Conservation (phyloP, 2,329 filamentous ascomycete genomes). For the Fusarium cicatricum region DNA sequence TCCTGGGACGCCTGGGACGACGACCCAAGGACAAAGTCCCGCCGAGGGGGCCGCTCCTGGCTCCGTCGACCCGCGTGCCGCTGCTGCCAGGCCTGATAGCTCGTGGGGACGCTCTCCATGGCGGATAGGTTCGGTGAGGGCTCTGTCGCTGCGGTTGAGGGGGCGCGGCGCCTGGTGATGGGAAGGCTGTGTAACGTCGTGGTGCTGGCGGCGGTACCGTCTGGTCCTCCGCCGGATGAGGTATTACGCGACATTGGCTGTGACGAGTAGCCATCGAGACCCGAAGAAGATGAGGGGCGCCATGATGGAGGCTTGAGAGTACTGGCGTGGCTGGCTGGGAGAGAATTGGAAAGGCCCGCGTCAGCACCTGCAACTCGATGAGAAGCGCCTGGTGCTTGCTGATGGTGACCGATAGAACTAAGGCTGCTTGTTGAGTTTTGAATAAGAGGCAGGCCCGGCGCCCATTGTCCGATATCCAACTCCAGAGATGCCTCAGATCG, state of each 20-base stretch:
- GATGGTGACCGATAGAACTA: not conserved
- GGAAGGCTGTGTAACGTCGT: conserved; percentile 3
- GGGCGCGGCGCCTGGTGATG: conserved; percentile 13
- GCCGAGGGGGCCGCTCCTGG: conserved; percentile 7
- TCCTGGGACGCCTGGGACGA: too few relatives aligned
- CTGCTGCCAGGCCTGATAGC: conserved; percentile 21
- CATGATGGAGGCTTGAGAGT: conserved; percentile 27
- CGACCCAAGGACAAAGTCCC: conserved; percentile 8
- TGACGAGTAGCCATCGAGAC: conserved; percentile 29
- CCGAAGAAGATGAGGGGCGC: conserved; percentile 10
- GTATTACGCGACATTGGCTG: conserved; percentile 33
- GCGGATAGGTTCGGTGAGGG: conserved; percentile 23
- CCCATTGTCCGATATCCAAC: conserved; percentile 24
- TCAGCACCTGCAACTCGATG: conserved; percentile 18
- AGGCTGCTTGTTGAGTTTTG: conserved; percentile 27
- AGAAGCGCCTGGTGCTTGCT: not conserved
- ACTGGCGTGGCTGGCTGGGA: conserved; percentile 25
- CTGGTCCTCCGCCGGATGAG: conserved; percentile 21
- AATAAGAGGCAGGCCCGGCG: conserved; percentile 23
- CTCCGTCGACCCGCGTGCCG: conserved; percentile 32
- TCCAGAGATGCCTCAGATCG: conserved; percentile 28
- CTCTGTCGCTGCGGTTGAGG: conserved; percentile 33
- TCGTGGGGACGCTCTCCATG: conserved; percentile 15
- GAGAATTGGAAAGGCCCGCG: conserved; percentile 19
- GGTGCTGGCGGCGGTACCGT: conserved; percentile 2